Conservation (phyloP, 2,329 filamentous ascomycete genomes). For the Emergomyces africanus region DNA sequence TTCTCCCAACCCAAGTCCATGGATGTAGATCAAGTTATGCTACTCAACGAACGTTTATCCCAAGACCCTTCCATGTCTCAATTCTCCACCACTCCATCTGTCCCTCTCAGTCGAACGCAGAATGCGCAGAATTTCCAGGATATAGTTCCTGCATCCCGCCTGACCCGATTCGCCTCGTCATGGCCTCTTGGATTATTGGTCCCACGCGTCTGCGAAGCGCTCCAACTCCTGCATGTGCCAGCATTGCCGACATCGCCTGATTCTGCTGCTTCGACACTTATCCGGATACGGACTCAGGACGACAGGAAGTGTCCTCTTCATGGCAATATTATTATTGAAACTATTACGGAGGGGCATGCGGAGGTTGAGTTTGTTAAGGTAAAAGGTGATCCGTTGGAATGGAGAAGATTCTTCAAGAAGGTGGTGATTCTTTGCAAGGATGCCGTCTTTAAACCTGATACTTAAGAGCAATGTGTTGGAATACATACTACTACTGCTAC, state of each 20-base stretch:
- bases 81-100: slow-evolving; percentile 65
- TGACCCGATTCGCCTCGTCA: slow-evolving; percentile 86
- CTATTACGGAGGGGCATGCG: slow-evolving; percentile 47
- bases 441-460: slow-evolving; percentile 54
- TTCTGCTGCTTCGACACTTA: slow-evolving; percentile 42
- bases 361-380: slow-evolving; percentile 89
- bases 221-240: slow-evolving; percentile 77
- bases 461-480: slow-evolving; percentile 12
- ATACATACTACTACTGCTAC: too few relatives aligned
- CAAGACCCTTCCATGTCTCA: slow-evolving; percentile 78
- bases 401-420: slow-evolving; percentile 94
- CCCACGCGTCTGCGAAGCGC: slow-evolving; percentile 63
- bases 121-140: slow-evolving; percentile 78
- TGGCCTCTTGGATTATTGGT: slow-evolving; percentile 63
- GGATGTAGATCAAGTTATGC: slow-evolving; percentile 22
- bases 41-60: slow-evolving; percentile 52
- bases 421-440: slow-evolving; percentile 81
- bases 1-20: slow-evolving; percentile 36
- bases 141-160: slow-evolving; percentile 73
- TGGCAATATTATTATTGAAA: slow-evolving; percentile 33
- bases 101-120: slow-evolving; percentile 78
- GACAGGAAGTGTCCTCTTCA: slow-evolving; percentile 33
- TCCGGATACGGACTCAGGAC: slow-evolving; percentile 62
- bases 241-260: slow-evolving; percentile 34
- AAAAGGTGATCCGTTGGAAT: slow-evolving; percentile 92